phyloP scores from a whole-genome alignment of 306 rosid species.

The Malus sylvestris region DNA sequence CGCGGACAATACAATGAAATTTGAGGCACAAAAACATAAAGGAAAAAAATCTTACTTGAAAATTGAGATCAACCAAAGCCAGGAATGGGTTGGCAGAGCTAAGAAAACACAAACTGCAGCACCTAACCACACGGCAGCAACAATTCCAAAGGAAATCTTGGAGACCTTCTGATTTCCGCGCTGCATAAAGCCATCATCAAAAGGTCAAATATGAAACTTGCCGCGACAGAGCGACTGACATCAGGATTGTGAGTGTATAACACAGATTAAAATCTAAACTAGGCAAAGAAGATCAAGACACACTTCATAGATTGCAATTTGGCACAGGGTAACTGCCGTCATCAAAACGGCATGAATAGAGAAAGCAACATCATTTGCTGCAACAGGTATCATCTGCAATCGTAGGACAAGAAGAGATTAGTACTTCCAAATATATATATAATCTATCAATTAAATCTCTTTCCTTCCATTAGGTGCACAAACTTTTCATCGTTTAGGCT shows the following conservation, averaged over 20 bases:
- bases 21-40: neutral
- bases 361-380: constrained; percentile 80
- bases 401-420: neutral
- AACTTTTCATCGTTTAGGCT: too few species aligned
- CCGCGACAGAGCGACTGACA: neutral
- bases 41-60: constrained; percentile 52
- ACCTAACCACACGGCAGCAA: constrained; percentile 50
- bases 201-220: neutral
- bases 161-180: constrained; percentile 79
- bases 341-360: constrained; percentile 66
- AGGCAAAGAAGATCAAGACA: neutral
- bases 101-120: constrained; percentile 72
- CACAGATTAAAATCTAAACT: neutral
- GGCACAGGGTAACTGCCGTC: constrained; percentile 55
- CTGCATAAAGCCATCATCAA: constrained; percentile 26
- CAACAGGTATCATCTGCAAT: constrained; percentile 86
- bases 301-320: constrained; percentile 68
- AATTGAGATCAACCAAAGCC: constrained; percentile 84
- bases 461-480: neutral
- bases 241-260: constrained; percentile 1
- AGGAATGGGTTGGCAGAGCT: constrained; percentile 59
- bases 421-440: neutral
- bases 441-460: neutral
- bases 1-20: neutral
- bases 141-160: constrained; percentile 40